Base-by-base conservation (phyloP, 2,329 filamentous ascomycete species). In the Botrytis porri region DNA sequence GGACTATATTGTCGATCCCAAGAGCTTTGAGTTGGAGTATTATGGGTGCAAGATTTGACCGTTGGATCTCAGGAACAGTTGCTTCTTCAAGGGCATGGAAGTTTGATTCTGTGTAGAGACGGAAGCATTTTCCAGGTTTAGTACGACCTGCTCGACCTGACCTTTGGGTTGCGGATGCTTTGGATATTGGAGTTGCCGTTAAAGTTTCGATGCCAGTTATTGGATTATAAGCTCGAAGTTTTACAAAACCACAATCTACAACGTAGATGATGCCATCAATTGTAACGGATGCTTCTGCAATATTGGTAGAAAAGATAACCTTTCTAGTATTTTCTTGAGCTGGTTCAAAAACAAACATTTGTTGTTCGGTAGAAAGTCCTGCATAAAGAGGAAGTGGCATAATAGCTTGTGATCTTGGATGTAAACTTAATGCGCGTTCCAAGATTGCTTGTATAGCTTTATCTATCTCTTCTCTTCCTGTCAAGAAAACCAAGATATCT, bases 221-320 rank as follows among this genome's bases (percentile, higher is more conserved):
- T 0, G 95, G 93, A 77, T 97, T 92, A 83, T 94, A 98, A 10
- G 93, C 92, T 57, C 94, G 89, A 32, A 97, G 85, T 81, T 98
- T 98, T 76, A 97, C 94, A 80, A 93, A 98, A 1, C 96, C 96
- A 70, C 89, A 91, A 81, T 99, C 96, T 67, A 98, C 85, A 9
- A 99, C 95, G 79, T 93, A 97, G 71, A 94, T 90, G 74, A 98
- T 95, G 4, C 94, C 94, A 70, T 96, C 91, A 72, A 98, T 97
- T 25, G 96, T 98, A 61, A 99, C 92, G 2, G 94, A 97, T 7
- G 96, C 95, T 84, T 99, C 96, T 20, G 96, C 94, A 76, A 98
- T 98, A 80, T 98, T 98, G 73, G 96, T 98, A 6, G 93, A 92
- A 76, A 98, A 91, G 51, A 99, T 93, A 57, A 98, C 92, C 80